Evolutionary conservation across 768 basidiomycete species (phyloP).

Genomic region (Xerocomellus chrysenteron): DNA sequence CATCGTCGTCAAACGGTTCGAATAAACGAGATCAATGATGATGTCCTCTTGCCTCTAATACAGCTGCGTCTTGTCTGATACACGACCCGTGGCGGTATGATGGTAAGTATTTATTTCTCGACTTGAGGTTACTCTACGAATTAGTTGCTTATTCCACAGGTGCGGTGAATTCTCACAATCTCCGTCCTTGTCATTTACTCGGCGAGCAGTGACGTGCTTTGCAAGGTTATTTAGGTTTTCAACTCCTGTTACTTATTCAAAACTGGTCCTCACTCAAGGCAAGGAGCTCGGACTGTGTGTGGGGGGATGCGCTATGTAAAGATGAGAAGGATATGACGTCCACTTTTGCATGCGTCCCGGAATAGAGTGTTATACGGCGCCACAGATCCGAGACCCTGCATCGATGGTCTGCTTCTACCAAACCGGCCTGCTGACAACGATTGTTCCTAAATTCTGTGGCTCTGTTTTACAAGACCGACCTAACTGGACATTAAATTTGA

Average conservation of each 20-base stretch:
- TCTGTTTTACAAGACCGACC: too few species aligned
- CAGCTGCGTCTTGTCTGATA: neutral
- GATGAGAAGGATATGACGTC: too few species aligned
- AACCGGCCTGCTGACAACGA: too few species aligned
- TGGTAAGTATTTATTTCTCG: neutral
- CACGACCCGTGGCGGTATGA: neutral
- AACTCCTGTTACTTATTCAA: neutral
- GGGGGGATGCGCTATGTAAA: too few species aligned
- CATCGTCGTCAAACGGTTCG: slow-evolving; percentile 11
- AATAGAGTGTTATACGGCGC: too few species aligned
- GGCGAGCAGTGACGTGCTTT: neutral
- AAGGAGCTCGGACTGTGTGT: too few species aligned
- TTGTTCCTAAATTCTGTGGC: too few species aligned
- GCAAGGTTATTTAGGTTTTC: neutral
- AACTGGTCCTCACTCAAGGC: neutral
- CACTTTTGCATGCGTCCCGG: too few species aligned
- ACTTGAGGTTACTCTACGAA: neutral
- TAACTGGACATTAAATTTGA: too few species aligned
- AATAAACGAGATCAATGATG: slow-evolving; percentile 6
- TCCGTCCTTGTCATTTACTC: neutral
- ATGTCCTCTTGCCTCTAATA: neutral
- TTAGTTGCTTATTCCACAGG: neutral
- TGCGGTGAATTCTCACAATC: neutral
- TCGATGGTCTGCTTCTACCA: neutral
- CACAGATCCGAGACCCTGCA: neutral